A percentile compares a stretch with the other conserved stretches of the same genome.
These are phyloP conservation scores for Kurtzmaniella quercitrusa DNA, from an alignment of 1,139 yeast species.

Conservation along the genomic window DNA sequence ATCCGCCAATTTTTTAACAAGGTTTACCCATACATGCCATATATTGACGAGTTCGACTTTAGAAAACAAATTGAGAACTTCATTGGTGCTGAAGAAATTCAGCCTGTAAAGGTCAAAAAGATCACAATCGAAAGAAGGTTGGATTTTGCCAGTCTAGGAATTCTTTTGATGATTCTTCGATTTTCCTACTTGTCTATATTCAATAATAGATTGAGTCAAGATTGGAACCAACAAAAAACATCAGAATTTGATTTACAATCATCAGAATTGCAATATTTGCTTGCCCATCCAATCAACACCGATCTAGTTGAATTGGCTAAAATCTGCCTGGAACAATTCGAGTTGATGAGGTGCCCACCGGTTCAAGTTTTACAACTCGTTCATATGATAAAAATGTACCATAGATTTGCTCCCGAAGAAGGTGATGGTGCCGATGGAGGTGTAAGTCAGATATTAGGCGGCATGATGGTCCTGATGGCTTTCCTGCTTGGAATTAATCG, in stretches of 20 bases:
- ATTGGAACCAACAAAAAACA: slow-evolving; percentile 6
- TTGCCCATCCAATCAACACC: slow-evolving; percentile 45
- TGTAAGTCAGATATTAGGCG: slow-evolving; percentile 40
- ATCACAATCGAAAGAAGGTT: slow-evolving; percentile 32
- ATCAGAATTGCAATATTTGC: slow-evolving; percentile 35
- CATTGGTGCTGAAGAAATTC: slow-evolving; percentile 11
- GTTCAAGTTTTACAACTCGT: slow-evolving; percentile 25
- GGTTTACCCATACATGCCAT: slow-evolving; percentile 41
- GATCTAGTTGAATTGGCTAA: slow-evolving; percentile 47
- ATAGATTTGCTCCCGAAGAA: slow-evolving; percentile 45
- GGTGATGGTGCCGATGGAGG: slow-evolving; percentile 43
- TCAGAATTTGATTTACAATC: slow-evolving; percentile 13
- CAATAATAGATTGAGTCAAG: slow-evolving; percentile 16
- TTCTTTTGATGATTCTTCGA: slow-evolving; percentile 37
- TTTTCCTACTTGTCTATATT: slow-evolving; percentile 35
- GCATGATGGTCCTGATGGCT: slow-evolving; percentile 44
- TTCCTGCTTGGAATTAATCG: slow-evolving; percentile 46
- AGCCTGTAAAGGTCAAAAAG: slow-evolving; percentile 9
- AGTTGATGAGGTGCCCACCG: slow-evolving; percentile 17
- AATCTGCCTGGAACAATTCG: slow-evolving; percentile 23
- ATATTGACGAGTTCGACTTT: slow-evolving; percentile 31
- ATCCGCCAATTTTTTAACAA: slow-evolving; percentile 35
- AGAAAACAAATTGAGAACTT: slow-evolving; percentile 9
- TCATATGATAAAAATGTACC: slow-evolving; percentile 40
- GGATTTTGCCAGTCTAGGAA: slow-evolving; percentile 47